Base-by-base conservation (phyloP, 768 basidiomycete species). In the Agaricus subrufescens region DNA sequence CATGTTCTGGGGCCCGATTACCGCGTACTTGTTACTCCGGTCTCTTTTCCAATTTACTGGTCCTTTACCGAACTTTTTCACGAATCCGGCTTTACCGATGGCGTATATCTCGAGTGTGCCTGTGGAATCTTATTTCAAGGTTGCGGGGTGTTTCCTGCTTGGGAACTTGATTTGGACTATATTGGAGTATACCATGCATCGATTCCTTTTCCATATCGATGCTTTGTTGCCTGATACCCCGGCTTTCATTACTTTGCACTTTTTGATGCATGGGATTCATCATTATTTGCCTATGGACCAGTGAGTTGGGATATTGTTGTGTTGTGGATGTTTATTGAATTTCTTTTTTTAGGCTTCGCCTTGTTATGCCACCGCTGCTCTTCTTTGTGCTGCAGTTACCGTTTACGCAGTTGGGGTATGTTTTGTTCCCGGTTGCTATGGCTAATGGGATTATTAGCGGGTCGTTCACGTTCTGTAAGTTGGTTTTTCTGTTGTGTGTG, bases 181-280 rank as follows among this genome's bases (percentile, higher is more conserved):
- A 57, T 72, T 97, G 69, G 97, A 98, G 71, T 99, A 98, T 68
- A 74, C 78, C 11, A 73, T 99, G 65, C 97, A 99, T 71, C 87
- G 97, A 42, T 98, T 98, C 83, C 73, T 99, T 49, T 99, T 99
- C 84, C 97, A 99, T 70, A 74, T 99, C 63, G 97, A 99, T 66
- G 78, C 84, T 8, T 70, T 78, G 65, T 81, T 99, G 23, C 97
- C 97, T 2, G 97, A 99, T 70, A 77, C 74, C 56, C 87, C 88
- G 4, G 72, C 74, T 50, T 91, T 88, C 71, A 77, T 98, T 65
- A 84, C 85, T 43, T 67, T 98, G 26, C 97, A 99, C 67, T 99
- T 99, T 73, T 67, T 91, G 64, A 76, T 92, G 67, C 97, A 98
- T 66, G 97, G 97, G 14, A 85, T 99, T 37, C 97, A 99, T 67